Conservation (phyloP, 2,329 filamentous ascomycete genomes). For the Alternaria dauci region DNA sequence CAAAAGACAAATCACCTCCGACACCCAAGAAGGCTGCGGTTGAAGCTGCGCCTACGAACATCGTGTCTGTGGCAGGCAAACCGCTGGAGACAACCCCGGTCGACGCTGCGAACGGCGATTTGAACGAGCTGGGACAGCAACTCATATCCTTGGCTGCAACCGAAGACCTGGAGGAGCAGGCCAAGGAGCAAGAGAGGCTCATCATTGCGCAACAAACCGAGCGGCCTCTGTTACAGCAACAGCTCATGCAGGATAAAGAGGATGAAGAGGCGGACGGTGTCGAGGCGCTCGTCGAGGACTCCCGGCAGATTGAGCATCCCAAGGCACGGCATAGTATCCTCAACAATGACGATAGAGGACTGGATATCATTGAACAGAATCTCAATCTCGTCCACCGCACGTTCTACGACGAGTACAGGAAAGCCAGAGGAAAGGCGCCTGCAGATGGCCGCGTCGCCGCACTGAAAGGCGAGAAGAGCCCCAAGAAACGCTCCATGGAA, state of each 20-base stretch:
- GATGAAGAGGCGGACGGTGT: slow-evolving; percentile 69
- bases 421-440: slow-evolving; percentile 51
- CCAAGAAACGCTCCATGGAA: slow-evolving; percentile 57
- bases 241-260: slow-evolving; percentile 88
- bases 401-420: slow-evolving; percentile 86
- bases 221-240: slow-evolving; percentile 87
- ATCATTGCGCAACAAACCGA: slow-evolving; percentile 90
- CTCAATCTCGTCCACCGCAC: slow-evolving; percentile 76
- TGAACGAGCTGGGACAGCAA: slow-evolving; percentile 74
- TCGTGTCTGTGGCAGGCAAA: slow-evolving; percentile 34
- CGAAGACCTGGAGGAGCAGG: slow-evolving; percentile 78
- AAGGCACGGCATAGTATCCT: slow-evolving; percentile 77
- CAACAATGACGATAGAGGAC: slow-evolving; percentile 85
- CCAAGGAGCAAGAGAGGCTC: slow-evolving; percentile 84
- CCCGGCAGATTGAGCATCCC: slow-evolving; percentile 40
- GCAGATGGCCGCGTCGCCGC: slow-evolving; percentile 58
- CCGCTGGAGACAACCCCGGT: slow-evolving; percentile 26
- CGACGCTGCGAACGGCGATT: slow-evolving; percentile 53
- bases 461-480: slow-evolving; percentile 60
- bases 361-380: slow-evolving; percentile 77
- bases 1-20: slow-evolving; percentile 30
- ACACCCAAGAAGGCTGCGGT: slow-evolving; percentile 21
- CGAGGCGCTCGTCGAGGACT: slow-evolving; percentile 52
- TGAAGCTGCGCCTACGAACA: slow-evolving; percentile 26
- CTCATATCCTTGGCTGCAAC: slow-evolving; percentile 78